These are phyloP conservation scores for Venturia effusa DNA, from an alignment of 2,329 filamentous ascomycete genomes.

Conservation along the genomic window DNA sequence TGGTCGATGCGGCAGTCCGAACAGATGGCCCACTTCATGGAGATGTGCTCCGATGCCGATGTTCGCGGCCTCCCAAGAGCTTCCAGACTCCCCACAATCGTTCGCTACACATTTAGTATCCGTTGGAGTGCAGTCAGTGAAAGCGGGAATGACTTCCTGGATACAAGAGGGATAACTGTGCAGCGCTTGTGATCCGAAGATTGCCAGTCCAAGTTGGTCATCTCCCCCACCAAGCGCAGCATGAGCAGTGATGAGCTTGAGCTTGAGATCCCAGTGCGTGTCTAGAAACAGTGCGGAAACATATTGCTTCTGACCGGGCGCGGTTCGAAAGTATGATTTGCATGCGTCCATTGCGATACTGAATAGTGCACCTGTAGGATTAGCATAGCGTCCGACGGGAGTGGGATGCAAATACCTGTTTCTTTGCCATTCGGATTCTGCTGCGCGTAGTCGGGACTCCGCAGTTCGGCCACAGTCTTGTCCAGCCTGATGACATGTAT, in stretches of 20 bases:
- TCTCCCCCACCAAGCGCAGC: conserved; percentile 69
- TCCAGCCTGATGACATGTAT: conserved; percentile 75
- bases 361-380: conserved; percentile 41
- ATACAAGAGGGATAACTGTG: conserved; percentile 84
- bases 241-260: conserved; percentile 63
- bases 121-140: conserved; percentile 82
- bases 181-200: conserved; percentile 86
- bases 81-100: conserved; percentile 76
- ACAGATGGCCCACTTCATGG: conserved; percentile 80
- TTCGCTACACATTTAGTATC: conserved; percentile 73
- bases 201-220: conserved; percentile 54
- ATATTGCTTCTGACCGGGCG: conserved; percentile 72
- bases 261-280: conserved; percentile 69
- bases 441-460: conserved; percentile 66
- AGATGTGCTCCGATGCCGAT: conserved; percentile 89
- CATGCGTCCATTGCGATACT: conserved; percentile 68
- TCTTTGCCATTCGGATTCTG: conserved; percentile 60
- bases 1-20: conserved; percentile 84
- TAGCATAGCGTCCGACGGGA: background rate
- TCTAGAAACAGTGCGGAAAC: conserved; percentile 82
- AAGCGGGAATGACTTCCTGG: conserved; percentile 81
- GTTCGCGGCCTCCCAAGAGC: conserved; percentile 91
- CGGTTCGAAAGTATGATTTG: conserved; percentile 61
- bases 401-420: conserved; percentile 44
- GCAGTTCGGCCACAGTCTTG: conserved; percentile 75